Evolutionary conservation across 257 asterid species (phyloP).

Genomic region (Linaria vulgaris): DNA sequence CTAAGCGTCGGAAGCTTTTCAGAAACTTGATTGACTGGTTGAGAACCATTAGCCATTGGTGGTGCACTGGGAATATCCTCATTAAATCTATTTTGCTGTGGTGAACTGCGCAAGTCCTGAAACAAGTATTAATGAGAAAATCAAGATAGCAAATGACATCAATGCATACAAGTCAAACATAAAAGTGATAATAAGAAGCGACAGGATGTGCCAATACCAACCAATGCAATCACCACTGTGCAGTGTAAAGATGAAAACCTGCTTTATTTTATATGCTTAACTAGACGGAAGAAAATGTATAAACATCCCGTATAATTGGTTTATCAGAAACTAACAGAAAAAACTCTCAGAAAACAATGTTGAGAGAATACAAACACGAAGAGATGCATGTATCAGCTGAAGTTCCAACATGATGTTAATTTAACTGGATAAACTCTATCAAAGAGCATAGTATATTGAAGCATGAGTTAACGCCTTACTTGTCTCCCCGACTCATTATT

Average conservation of each 20-base stretch:
- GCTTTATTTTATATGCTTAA: too few relatives aligned
- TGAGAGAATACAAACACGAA: background rate
- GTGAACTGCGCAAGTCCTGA: slow-evolving; percentile 31
- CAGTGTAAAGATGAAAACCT: too few relatives aligned
- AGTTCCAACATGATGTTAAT: background rate
- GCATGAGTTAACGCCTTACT: slow-evolving; percentile 30
- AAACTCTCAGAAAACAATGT: background rate
- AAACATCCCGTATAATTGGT: too few relatives aligned
- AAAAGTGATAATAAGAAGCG: too few relatives aligned
- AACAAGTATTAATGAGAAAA: slow-evolving; percentile 24
- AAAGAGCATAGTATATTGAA: background rate
- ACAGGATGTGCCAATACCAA: too few relatives aligned
- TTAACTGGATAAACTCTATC: background rate
- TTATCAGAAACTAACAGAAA: too few relatives aligned
- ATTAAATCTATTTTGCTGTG: slow-evolving; percentile 32
- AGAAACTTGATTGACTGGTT: slow-evolving; percentile 37
- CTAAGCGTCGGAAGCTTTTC: slow-evolving; percentile 26
- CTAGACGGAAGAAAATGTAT: too few relatives aligned
- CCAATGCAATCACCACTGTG: too few relatives aligned
- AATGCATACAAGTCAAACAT: too few relatives aligned
- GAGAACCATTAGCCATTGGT: slow-evolving; percentile 44
- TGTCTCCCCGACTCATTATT: slow-evolving; percentile 35
- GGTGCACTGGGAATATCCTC: slow-evolving; percentile 83
- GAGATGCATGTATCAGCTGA: background rate
- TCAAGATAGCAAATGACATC: background rate